Evolutionary conservation across 2,329 filamentous ascomycete genomes (phyloP).

Genomic region (Neofusicoccum ribis): DNA sequence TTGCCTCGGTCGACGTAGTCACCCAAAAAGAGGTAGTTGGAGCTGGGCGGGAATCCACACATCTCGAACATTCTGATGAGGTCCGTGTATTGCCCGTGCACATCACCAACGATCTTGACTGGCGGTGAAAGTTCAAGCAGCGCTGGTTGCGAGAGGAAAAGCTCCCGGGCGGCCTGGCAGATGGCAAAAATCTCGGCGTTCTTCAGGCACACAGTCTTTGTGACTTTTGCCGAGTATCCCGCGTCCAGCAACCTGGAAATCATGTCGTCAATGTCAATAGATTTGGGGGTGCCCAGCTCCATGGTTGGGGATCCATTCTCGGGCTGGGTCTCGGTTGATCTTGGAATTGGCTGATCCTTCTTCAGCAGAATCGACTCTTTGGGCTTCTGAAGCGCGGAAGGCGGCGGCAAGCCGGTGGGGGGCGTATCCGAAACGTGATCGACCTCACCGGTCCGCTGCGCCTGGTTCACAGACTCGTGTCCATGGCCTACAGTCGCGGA

Average conservation of each 20-base stretch:
- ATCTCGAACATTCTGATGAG: constrained; percentile 97
- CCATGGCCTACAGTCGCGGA: constrained; percentile 71
- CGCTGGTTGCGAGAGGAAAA: constrained; percentile 88
- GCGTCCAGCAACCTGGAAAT: constrained; percentile 93
- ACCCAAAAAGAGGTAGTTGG: constrained; percentile 92
- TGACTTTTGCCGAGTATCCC: constrained; percentile 93
- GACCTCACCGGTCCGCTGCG: constrained; percentile 85
- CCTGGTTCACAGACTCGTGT: constrained; percentile 75
- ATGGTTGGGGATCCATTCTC: constrained; percentile 58
- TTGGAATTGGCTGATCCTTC: constrained; percentile 68
- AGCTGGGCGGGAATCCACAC: constrained; percentile 90
- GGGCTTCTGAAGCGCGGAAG: constrained; percentile 64
- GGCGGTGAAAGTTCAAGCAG: constrained; percentile 89
- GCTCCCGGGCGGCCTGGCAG: constrained; percentile 83
- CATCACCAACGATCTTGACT: constrained; percentile 96
- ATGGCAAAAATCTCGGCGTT: constrained; percentile 97
- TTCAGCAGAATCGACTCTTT: constrained; percentile 89
- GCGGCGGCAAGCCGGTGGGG: constrained; percentile 61
- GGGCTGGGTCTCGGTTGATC: constrained; percentile 45
- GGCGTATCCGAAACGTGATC: constrained; percentile 92
- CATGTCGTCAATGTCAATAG: constrained; percentile 94
- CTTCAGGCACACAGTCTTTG: constrained; percentile 94
- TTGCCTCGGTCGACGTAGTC: constrained; percentile 98
- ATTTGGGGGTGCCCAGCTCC: constrained; percentile 86
- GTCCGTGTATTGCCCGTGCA: constrained; percentile 95